Conservation (phyloP, 2,329 filamentous ascomycete species). For the Eutypa lata region DNA sequence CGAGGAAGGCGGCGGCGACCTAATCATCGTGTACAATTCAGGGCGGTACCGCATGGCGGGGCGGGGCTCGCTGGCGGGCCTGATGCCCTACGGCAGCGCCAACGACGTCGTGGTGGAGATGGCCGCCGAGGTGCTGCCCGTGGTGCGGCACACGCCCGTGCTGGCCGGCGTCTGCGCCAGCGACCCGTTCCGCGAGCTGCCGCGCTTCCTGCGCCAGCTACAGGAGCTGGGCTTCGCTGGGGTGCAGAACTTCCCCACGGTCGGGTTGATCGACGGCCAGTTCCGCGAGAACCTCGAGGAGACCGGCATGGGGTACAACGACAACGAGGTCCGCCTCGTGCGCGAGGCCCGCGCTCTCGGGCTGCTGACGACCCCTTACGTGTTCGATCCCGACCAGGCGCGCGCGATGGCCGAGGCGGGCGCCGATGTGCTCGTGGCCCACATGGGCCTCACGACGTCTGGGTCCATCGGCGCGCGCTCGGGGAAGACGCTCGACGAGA, state of each 20-base stretch:
- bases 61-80: conserved; percentile 62
- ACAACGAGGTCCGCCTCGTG: conserved; percentile 65
- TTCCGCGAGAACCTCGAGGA: conserved; percentile 68
- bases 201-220: conserved; percentile 57
- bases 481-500: conserved; percentile 62
- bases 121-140: conserved; percentile 64
- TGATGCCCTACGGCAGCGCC: conserved; percentile 70
- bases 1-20: conserved; percentile 64
- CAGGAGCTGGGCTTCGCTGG: conserved; percentile 63
- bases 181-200: conserved; percentile 65
- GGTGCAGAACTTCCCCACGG: conserved; percentile 72
- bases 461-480: conserved; percentile 63
- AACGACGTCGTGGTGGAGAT: conserved; percentile 69
- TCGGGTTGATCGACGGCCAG: conserved; percentile 65
- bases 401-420: conserved; percentile 61
- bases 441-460: conserved; percentile 65
- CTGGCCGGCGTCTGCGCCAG: conserved; percentile 69
- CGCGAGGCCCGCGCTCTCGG: conserved; percentile 55
- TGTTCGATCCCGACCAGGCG: conserved; percentile 62
- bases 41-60: conserved; percentile 73
- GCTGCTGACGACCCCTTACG: conserved; percentile 67
- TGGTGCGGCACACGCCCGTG: conserved; percentile 62
- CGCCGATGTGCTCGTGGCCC: conserved; percentile 65
- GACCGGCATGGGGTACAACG: conserved; percentile 65
- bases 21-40: conserved; percentile 72